Percentiles rank a stretch among this genome's conserved stretches.
phyloP scores from a whole-genome alignment of 169 alveolate genomes.

The Sarcocystis neurona region DNA sequence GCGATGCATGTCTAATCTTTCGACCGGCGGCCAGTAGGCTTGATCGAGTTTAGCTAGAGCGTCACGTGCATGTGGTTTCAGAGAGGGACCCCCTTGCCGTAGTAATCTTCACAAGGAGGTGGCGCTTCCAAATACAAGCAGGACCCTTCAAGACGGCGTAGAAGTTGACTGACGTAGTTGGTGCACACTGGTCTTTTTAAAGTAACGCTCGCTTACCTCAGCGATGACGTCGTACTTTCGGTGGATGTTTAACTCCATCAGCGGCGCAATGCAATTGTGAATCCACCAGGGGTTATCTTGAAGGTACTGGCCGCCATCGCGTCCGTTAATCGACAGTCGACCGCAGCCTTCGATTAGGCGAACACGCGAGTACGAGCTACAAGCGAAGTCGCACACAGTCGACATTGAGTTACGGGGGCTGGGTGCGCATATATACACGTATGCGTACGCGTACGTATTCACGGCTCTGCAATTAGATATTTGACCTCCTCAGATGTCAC shows the following conservation, averaged over 20 bases:
- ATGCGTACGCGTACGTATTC: not conserved
- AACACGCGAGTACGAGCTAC: constrained; percentile 43
- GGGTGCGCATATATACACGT: not conserved
- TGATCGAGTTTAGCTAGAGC: too few species aligned
- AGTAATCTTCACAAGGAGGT: too few species aligned
- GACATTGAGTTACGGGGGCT: too few species aligned
- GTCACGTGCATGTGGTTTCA: too few species aligned
- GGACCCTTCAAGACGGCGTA: not conserved
- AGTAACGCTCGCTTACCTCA: not conserved
- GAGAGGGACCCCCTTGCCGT: too few species aligned
- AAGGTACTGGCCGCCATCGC: constrained; percentile 38
- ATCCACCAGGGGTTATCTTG: constrained; percentile 42
- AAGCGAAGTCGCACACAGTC: not conserved
- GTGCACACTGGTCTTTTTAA: not conserved
- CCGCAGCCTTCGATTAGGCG: constrained; percentile 7
- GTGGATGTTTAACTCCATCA: constrained; percentile 3
- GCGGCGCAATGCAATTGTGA: constrained; percentile 45
- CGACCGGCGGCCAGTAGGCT: too few species aligned
- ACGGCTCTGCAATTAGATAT: too few species aligned
- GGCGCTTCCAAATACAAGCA: not conserved
- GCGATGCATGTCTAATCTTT: too few species aligned
- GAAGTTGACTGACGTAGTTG: not conserved
- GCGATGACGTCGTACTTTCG: constrained; percentile 5
- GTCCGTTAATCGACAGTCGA: not conserved
- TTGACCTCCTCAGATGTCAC: too few species aligned